phyloP scores from a whole-genome alignment of 768 basidiomycete genomes.

The Boletellus sp. region DNA sequence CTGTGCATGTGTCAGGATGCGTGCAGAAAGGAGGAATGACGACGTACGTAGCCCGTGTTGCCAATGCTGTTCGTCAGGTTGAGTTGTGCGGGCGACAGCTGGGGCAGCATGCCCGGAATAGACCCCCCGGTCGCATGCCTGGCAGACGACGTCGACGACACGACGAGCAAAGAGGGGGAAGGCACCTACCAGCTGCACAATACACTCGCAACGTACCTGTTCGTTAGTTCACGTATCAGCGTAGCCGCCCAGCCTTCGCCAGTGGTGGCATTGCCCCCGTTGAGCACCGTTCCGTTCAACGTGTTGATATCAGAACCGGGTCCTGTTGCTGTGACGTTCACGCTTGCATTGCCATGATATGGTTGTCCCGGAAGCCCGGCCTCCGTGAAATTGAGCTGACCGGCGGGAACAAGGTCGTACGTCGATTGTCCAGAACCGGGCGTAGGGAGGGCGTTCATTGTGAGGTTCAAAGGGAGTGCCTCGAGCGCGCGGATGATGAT shows the following conservation, averaged over 20 bases:
- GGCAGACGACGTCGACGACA: not conserved
- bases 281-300: conserved; percentile 52
- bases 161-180: not conserved
- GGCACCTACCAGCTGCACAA: conserved; percentile 80
- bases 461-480: conserved; percentile 71
- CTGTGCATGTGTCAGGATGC: conserved; percentile 31
- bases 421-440: conserved; percentile 50
- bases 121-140: conserved; percentile 73
- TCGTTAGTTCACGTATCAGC: conserved; percentile 71
- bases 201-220: conserved; percentile 77
- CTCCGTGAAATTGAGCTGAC: conserved; percentile 79
- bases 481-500: conserved; percentile 75
- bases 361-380: conserved; percentile 67
- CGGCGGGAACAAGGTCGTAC: conserved; percentile 66
- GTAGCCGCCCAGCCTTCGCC: conserved; percentile 65
- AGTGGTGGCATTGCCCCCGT: conserved; percentile 59
- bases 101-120: conserved; percentile 64
- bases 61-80: conserved; percentile 61
- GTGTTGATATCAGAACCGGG: conserved; percentile 59
- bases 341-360: conserved; percentile 33
- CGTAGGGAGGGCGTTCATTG: conserved; percentile 51
- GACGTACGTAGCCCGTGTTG: conserved; percentile 71
- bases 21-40: not conserved
- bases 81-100: conserved; percentile 65
- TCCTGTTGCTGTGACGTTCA: conserved; percentile 51